phyloP scores from a whole-genome alignment of 257 asterid species.

The Solanum pinnatisectum region DNA sequence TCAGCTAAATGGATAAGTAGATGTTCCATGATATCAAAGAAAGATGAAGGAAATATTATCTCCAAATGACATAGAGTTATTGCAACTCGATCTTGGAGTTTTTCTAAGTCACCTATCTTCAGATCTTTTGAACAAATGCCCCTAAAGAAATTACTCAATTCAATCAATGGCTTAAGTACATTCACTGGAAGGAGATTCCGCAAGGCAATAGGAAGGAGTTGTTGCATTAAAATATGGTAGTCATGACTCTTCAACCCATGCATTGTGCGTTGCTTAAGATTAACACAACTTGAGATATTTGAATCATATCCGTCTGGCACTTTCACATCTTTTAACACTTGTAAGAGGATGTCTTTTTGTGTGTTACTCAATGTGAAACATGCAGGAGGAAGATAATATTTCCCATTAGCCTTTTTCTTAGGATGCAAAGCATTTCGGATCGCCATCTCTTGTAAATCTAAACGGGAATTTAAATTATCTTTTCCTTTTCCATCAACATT shows the following conservation, averaged over 20 bases:
- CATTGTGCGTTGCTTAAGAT: not conserved
- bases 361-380: not conserved
- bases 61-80: not conserved
- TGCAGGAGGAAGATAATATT: not conserved
- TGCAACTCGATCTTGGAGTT: not conserved
- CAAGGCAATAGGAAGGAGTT: not conserved
- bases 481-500: not conserved
- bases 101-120: not conserved
- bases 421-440: too few relatives aligned
- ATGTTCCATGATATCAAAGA: not conserved
- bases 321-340: not conserved
- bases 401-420: not conserved
- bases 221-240: not conserved
- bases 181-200: not conserved
- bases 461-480: not conserved
- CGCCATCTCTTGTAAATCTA: too few relatives aligned
- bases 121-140: not conserved
- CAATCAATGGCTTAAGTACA: not conserved
- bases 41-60: not conserved
- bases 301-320: not conserved
- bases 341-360: not conserved
- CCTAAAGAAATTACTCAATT: not conserved
- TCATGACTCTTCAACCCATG: not conserved
- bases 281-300: not conserved
- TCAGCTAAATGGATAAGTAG: not conserved